A percentile compares a stretch with the other conserved stretches of the same genome.
These are phyloP conservation scores for Penicillium subrubescens DNA, from an alignment of 495 filamentous ascomycete species.

Conservation along the genomic window DNA sequence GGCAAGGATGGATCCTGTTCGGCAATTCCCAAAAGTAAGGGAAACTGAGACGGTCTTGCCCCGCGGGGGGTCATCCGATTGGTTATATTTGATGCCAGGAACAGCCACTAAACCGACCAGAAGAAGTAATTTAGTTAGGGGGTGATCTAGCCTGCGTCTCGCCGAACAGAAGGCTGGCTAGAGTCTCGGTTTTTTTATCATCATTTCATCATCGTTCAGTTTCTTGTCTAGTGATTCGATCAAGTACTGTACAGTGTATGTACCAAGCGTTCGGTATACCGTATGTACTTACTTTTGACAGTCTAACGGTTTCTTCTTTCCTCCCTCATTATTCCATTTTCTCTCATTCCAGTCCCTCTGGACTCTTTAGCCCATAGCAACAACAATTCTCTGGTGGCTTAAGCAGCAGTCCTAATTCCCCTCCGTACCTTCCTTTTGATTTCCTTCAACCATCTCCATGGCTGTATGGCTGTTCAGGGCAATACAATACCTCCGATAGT, in stretches of 20 bases:
- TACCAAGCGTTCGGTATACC: background rate
- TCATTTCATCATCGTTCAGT: background rate
- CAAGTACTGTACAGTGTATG: background rate
- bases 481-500: background rate
- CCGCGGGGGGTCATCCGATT: slow-evolving; percentile 28
- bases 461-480: background rate
- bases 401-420: background rate
- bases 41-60: slow-evolving; percentile 23
- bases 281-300: background rate
- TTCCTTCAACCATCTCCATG: background rate
- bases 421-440: background rate
- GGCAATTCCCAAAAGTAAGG: slow-evolving; percentile 8
- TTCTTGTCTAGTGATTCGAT: slow-evolving; percentile 7
- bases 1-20: background rate
- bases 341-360: slow-evolving; percentile 13
- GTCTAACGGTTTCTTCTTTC: too few species aligned
- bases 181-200: background rate
- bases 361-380: background rate
- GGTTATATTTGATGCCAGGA: slow-evolving; percentile 21
- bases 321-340: slow-evolving; percentile 19
- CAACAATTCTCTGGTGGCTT: background rate
- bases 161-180: background rate
- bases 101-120: slow-evolving; percentile 7
- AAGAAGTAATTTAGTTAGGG: too few species aligned
- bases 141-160: too few species aligned